Conservation (phyloP, 2,329 filamentous ascomycete genomes). For the Fusarium circinatum region DNA sequence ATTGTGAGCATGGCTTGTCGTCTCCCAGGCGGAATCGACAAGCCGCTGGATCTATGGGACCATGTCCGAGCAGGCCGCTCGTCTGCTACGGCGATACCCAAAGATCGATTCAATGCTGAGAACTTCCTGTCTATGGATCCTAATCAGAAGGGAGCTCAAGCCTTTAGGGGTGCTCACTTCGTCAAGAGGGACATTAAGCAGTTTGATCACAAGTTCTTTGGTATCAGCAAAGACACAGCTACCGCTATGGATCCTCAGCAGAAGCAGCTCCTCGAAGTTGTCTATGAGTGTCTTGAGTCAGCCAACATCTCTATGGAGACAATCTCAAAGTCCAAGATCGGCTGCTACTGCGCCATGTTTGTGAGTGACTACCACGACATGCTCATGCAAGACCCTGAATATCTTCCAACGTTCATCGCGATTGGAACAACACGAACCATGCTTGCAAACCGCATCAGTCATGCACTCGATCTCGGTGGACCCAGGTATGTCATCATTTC, state of each 20-base stretch:
- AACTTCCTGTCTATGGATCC: constrained; percentile 41
- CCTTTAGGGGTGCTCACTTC: constrained; percentile 39
- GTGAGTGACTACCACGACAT: constrained; percentile 40
- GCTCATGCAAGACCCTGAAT: constrained; percentile 41
- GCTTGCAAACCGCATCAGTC: constrained; percentile 41
- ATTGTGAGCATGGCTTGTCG: constrained; percentile 41
- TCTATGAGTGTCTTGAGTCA: constrained; percentile 40
- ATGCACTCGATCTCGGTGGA: constrained; percentile 40
- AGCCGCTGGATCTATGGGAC: constrained; percentile 39
- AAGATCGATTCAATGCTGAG: constrained; percentile 40
- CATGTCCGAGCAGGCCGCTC: constrained; percentile 37
- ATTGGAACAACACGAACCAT: constrained; percentile 43
- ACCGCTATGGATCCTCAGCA: constrained; percentile 42
- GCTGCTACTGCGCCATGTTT: constrained; percentile 42
- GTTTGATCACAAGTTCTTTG: constrained; percentile 43
- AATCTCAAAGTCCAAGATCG: constrained; percentile 39
- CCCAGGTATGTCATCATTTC: constrained; percentile 30
- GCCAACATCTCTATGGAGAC: constrained; percentile 39
- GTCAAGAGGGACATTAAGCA: constrained; percentile 40
- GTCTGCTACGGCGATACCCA: constrained; percentile 37
- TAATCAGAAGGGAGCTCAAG: constrained; percentile 37
- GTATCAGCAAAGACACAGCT: constrained; percentile 40
- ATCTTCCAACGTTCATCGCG: constrained; percentile 40
- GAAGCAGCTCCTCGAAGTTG: constrained; percentile 39
- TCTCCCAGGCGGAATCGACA: constrained; percentile 40